Conservation (phyloP, 768 basidiomycete genomes). For the Lentinus tigrinus region DNA sequence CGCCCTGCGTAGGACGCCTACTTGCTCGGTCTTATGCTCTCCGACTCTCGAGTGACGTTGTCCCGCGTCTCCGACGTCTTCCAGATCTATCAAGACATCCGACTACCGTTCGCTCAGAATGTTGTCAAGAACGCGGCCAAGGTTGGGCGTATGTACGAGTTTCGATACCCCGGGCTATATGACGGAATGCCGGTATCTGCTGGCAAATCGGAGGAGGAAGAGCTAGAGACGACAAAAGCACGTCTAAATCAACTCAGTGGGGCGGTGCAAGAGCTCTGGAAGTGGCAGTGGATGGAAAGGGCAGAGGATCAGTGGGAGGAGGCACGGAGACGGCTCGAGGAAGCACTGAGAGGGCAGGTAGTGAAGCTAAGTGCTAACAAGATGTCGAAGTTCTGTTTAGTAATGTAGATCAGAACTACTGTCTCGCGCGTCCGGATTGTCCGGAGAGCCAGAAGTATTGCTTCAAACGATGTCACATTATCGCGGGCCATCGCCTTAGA, state of each 20-base stretch:
- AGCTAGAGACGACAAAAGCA: background rate
- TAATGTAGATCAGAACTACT: no score
- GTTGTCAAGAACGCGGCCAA: constrained; percentile 15
- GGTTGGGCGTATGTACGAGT: constrained; percentile 24
- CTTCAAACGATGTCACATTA: no score
- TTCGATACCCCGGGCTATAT: constrained; percentile 15
- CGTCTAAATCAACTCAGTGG: constrained; percentile 5
- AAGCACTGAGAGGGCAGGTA: background rate
- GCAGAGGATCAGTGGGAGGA: constrained; percentile 15
- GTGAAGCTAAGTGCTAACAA: background rate
- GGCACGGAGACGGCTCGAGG: constrained; percentile 8
- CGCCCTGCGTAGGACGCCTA: constrained; percentile 24
- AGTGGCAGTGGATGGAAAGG: constrained; percentile 16
- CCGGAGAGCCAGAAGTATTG: no score
- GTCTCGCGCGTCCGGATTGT: no score
- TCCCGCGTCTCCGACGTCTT: constrained; percentile 12
- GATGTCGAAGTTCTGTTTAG: background rate
- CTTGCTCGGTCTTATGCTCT: constrained; percentile 22
- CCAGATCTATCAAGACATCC: constrained; percentile 22
- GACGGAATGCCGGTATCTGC: background rate
- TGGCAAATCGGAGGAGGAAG: background rate
- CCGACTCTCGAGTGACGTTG: constrained; percentile 14
- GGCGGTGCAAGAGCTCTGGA: constrained; percentile 11
- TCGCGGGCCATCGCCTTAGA: no score
- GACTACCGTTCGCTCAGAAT: constrained; percentile 18